A percentile compares a stretch with the other conserved stretches of the same genome.
phyloP scores from a whole-genome alignment of 2,329 filamentous ascomycete genomes.

The Colletotrichum spaethianum region DNA sequence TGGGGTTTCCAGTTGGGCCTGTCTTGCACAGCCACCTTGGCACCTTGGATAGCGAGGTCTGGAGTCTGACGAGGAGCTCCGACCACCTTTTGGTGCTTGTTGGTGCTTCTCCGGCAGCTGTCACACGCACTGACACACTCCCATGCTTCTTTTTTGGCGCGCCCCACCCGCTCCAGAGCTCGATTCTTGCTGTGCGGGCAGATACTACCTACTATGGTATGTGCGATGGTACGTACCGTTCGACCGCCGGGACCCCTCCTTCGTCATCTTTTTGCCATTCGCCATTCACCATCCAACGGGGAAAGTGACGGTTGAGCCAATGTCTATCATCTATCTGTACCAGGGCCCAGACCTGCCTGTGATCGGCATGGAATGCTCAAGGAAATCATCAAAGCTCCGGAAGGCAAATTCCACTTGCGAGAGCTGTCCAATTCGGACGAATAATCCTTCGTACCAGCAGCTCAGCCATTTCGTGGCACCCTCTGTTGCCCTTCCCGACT shows the following conservation, averaged over 20 bases:
- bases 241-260: background rate
- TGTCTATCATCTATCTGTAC: constrained; percentile 19
- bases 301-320: constrained; percentile 1
- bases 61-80: background rate
- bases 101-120: constrained; percentile 6
- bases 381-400: background rate
- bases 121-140: constrained; percentile 33
- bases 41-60: background rate
- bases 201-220: too few species aligned
- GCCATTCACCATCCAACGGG: constrained; percentile 10
- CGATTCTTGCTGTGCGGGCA: constrained; percentile 13
- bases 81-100: constrained; percentile 8
- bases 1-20: background rate
- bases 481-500: background rate
- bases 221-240: constrained; percentile 22
- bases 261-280: constrained; percentile 29
- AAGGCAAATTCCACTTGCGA: constrained; percentile 5
- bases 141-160: constrained; percentile 28
- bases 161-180: constrained; percentile 13
- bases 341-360: constrained; percentile 9
- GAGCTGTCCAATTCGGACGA: background rate
- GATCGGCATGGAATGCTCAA: constrained; percentile 7
- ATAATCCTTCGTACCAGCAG: background rate
- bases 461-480: background rate
- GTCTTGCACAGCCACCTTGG: constrained; percentile 25